Conservation (phyloP, 2,329 filamentous ascomycete genomes). For the Scolecobasidium constrictum region DNA sequence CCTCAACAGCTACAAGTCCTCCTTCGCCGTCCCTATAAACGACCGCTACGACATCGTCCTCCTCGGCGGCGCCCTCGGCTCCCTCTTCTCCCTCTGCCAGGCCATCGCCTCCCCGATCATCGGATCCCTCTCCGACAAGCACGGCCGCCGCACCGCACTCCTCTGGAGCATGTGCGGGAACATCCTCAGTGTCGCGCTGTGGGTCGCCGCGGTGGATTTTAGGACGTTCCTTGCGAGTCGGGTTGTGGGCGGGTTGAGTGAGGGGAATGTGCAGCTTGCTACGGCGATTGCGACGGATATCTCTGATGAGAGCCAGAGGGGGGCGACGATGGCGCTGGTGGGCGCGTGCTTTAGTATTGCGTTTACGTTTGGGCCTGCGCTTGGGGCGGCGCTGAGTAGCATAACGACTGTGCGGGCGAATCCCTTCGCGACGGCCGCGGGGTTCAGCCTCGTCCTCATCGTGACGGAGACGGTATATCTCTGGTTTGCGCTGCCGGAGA, state of each 20-base stretch:
- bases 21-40: conserved; percentile 86
- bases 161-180: conserved; percentile 90
- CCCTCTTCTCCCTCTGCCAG: conserved; percentile 86
- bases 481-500: conserved; percentile 78
- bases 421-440: conserved; percentile 86
- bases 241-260: conserved; percentile 82
- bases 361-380: conserved; percentile 89
- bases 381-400: conserved; percentile 76
- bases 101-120: conserved; percentile 88
- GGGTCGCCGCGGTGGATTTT: conserved; percentile 90
- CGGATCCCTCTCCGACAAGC: conserved; percentile 73
- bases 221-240: conserved; percentile 91
- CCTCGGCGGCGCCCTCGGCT: conserved; percentile 84
- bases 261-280: conserved; percentile 93
- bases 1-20: conserved; percentile 88
- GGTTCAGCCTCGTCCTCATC: conserved; percentile 75
- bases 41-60: conserved; percentile 95
- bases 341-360: conserved; percentile 95
- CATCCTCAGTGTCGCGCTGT: conserved; percentile 83
- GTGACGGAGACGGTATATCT: conserved; percentile 81
- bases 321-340: conserved; percentile 90
- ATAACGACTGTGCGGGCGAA: conserved; percentile 73
- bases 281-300: conserved; percentile 96
- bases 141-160: conserved; percentile 78
- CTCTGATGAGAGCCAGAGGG: conserved; percentile 71